Evolutionary conservation across 768 basidiomycete species (phyloP).

Genomic region (Tephrocybe rancida): DNA sequence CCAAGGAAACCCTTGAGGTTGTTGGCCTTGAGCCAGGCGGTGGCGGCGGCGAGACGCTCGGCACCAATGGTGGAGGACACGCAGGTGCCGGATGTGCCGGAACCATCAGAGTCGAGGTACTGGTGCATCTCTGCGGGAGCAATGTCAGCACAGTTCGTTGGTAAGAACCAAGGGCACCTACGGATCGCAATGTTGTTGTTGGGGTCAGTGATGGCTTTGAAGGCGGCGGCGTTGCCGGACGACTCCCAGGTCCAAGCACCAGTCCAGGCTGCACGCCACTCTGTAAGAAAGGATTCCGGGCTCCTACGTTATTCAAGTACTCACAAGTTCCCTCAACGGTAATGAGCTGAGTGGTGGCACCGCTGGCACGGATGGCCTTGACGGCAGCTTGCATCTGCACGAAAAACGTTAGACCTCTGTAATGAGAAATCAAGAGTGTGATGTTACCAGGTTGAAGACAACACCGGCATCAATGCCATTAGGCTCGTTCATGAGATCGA

Average conservation of each 20-base stretch:
- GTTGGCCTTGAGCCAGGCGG: constrained; percentile 59
- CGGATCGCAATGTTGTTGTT: constrained; percentile 63
- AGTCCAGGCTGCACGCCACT: constrained; percentile 44
- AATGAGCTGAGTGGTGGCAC: constrained; percentile 60
- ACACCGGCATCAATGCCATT: constrained; percentile 54
- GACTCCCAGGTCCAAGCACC: constrained; percentile 65
- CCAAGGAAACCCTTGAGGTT: constrained; percentile 67
- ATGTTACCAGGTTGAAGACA: constrained; percentile 50
- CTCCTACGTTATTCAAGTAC: constrained; percentile 8
- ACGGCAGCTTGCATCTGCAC: constrained; percentile 63
- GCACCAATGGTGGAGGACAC: constrained; percentile 62
- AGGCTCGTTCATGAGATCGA: constrained; percentile 72
- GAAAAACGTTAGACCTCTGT: not conserved
- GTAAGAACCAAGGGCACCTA: constrained; percentile 33
- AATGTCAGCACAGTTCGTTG: no score
- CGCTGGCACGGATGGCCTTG: constrained; percentile 62
- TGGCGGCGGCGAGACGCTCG: constrained; percentile 57
- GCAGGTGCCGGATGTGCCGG: constrained; percentile 54
- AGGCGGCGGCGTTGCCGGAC: constrained; percentile 58
- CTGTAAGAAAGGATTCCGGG: constrained; percentile 6
- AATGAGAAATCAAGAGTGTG: not conserved
- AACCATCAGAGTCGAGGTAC: constrained; percentile 69
- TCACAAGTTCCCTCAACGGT: constrained; percentile 47
- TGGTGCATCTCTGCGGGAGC: constrained; percentile 64
- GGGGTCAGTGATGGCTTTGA: constrained; percentile 55